These are phyloP conservation scores for Penicillium sp. DNA, from an alignment of 2,329 filamentous ascomycete genomes.

Conservation along the genomic window DNA sequence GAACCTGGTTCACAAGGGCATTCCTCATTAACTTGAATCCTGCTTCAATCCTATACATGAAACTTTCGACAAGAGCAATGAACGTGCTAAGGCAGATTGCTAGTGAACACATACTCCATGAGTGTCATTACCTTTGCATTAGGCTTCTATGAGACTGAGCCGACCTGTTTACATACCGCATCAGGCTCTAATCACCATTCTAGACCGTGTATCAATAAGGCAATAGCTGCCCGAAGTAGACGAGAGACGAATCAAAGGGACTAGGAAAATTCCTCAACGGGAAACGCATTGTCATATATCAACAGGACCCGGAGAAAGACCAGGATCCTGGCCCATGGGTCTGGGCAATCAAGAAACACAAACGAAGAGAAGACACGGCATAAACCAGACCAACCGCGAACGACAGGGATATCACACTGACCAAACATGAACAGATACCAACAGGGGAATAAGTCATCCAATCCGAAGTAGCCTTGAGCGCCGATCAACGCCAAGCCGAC, in stretches of 20 bases:
- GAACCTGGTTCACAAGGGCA: too few relatives aligned
- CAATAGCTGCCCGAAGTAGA: not conserved
- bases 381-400: not conserved
- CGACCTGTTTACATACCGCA: not conserved
- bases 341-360: not conserved
- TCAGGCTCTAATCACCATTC: not conserved
- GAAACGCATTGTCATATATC: conserved; percentile 28
- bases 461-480: not conserved
- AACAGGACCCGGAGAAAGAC: conserved; percentile 14
- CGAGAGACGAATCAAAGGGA: conserved; percentile 3
- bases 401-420: not conserved
- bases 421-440: not conserved
- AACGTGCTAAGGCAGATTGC: not conserved
- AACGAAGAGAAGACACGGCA: not conserved
- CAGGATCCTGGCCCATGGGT: not conserved
- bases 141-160: too few relatives aligned
- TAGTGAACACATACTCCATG: too few relatives aligned
- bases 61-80: not conserved
- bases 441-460: not conserved
- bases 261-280: conserved; percentile 10
- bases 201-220: conserved; percentile 1
- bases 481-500: not conserved
- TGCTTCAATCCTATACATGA: not conserved
- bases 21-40: too few relatives aligned
- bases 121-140: not conserved